phyloP scores from a whole-genome alignment of 2,329 filamentous ascomycete genomes.

The Aspergillus brasiliensis region DNA sequence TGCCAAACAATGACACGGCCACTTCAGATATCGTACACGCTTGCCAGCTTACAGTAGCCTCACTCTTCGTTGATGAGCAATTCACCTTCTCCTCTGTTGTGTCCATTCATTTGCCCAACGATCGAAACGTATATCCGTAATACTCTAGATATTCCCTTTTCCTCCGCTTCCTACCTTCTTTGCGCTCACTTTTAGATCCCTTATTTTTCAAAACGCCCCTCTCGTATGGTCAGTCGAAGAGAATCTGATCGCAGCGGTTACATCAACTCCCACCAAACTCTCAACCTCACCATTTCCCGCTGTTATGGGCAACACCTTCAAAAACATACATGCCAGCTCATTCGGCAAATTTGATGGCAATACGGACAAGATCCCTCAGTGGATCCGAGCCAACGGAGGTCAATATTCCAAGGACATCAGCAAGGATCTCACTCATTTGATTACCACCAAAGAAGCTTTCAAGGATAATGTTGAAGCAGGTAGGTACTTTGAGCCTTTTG shows the following conservation, averaged over 20 bases:
- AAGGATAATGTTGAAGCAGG: constrained; percentile 49
- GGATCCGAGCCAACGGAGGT: constrained; percentile 67
- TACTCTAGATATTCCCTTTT: too few relatives aligned
- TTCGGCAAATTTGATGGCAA: constrained; percentile 60
- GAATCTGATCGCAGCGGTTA: neutral
- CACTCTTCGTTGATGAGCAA: neutral
- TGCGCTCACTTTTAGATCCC: too few relatives aligned
- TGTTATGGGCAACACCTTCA: constrained; percentile 51
- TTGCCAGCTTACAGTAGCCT: neutral
- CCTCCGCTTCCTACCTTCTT: too few relatives aligned
- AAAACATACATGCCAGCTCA: constrained; percentile 56
- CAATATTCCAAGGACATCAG: constrained; percentile 55
- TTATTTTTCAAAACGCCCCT: too few relatives aligned
- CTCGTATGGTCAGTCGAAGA: too few relatives aligned
- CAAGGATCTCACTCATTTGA: constrained; percentile 68
- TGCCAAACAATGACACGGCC: neutral
- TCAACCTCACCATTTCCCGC: neutral
- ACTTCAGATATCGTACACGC: neutral
- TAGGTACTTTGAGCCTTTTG: constrained; percentile 18
- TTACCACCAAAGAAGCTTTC: constrained; percentile 66
- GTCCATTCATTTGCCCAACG: neutral
- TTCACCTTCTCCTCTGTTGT: too few relatives aligned
- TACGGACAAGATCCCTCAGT: constrained; percentile 62
- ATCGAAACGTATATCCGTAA: neutral
- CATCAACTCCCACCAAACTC: neutral